Evolutionary conservation across 2,329 filamentous ascomycete species (phyloP).

Genomic region (Falciphora oryzae): DNA sequence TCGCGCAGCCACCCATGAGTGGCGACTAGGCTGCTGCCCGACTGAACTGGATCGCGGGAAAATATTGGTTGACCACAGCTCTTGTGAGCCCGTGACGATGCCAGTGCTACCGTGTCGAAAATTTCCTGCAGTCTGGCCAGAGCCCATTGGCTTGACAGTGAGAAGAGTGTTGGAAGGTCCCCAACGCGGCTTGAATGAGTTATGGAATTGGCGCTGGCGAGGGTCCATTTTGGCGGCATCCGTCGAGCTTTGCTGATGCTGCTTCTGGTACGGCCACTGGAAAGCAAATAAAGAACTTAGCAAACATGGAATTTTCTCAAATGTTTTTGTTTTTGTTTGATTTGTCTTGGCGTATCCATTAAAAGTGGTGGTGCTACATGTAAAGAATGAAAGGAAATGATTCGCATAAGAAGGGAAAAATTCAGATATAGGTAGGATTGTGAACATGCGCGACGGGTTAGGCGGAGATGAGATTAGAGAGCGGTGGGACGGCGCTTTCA

Average conservation of each 20-base stretch:
- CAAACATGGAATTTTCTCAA: conserved; percentile 29
- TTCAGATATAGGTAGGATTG: conserved; percentile 9
- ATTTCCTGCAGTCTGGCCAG: neutral
- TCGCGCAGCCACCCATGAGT: conserved; percentile 6
- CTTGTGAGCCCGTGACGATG: conserved; percentile 1
- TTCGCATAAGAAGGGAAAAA: conserved; percentile 7
- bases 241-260: conserved; percentile 58
- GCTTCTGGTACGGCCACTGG: conserved; percentile 85
- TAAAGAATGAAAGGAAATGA: conserved; percentile 19
- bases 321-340: conserved; percentile 17
- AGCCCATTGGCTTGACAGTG: neutral
- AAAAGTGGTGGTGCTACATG: conserved; percentile 23
- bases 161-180: conserved; percentile 40
- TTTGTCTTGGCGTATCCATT: conserved; percentile 17
- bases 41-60: neutral
- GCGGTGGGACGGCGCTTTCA: conserved; percentile 39
- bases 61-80: conserved; percentile 3
- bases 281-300: conserved; percentile 39
- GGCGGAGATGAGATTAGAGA: conserved; percentile 8
- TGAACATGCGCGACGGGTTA: neutral
- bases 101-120: conserved; percentile 1
- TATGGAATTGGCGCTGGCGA: conserved; percentile 62
- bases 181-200: conserved; percentile 74
- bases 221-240: conserved; percentile 57
- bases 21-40: conserved; percentile 3